Evolutionary conservation across 2,329 filamentous ascomycete genomes (phyloP).

Genomic region (Polytolypa hystricis): DNA sequence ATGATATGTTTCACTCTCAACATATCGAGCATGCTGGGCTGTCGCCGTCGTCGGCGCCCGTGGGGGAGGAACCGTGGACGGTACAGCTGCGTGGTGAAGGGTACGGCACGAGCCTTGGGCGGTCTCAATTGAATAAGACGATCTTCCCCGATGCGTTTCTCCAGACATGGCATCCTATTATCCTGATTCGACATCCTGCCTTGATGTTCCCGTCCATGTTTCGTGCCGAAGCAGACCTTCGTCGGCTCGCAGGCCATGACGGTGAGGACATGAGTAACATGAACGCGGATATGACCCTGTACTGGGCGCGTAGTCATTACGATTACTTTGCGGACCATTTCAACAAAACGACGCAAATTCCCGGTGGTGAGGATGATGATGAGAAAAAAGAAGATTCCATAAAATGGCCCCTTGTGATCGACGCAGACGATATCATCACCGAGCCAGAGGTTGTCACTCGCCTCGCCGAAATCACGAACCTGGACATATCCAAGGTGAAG

Average conservation of each 20-base stretch:
- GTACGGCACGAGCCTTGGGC: too few relatives aligned
- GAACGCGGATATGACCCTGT: constrained; percentile 18
- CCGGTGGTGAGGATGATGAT: constrained; percentile 1
- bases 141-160: constrained; percentile 27
- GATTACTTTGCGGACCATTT: constrained; percentile 23
- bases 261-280: constrained; percentile 12
- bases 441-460: constrained; percentile 19
- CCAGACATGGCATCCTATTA: constrained; percentile 22
- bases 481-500: constrained; percentile 21
- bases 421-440: constrained; percentile 31
- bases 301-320: constrained; percentile 24
- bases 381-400: neutral
- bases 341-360: constrained; percentile 4
- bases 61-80: too few relatives aligned
- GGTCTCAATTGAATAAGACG: too few relatives aligned
- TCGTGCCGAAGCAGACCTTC: too few relatives aligned
- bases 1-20: too few relatives aligned
- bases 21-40: too few relatives aligned
- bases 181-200: constrained; percentile 31
- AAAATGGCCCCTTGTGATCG: constrained; percentile 24
- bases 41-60: too few relatives aligned
- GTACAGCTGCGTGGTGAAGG: too few relatives aligned
- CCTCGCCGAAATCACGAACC: constrained; percentile 20
- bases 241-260: constrained; percentile 15
- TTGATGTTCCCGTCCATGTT: constrained; percentile 30